A percentile compares a stretch with the other conserved stretches of the same genome.
phyloP scores from a whole-genome alignment of 202 grass and related monocot species.

The Bolboschoenoplectus hybrid region DNA sequence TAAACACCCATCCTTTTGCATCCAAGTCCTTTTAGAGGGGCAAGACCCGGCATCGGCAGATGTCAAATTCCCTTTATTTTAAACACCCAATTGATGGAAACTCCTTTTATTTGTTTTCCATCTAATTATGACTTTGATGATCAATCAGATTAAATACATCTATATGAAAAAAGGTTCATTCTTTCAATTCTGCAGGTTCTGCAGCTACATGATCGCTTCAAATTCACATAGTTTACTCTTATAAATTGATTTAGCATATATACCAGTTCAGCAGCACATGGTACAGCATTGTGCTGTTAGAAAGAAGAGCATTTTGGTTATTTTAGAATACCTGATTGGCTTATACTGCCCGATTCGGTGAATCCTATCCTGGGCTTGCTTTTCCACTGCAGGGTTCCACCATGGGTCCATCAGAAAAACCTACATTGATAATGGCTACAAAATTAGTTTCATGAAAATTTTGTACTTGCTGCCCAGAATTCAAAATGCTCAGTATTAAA shows the following conservation, averaged over 20 bases:
- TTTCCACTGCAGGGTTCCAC: conserved; percentile 98
- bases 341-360: conserved; percentile 99
- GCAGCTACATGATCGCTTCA: not conserved
- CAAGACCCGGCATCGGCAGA: not conserved
- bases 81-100: not conserved
- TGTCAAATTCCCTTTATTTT: not conserved
- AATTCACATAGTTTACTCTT: conserved; percentile 1
- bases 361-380: conserved; percentile 92
- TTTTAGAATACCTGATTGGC: conserved; percentile 67
- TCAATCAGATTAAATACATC: conserved; percentile 24
- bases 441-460: not conserved
- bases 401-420: conserved; percentile 97
- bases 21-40: not conserved
- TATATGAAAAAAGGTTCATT: not conserved
- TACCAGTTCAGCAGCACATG: not conserved
- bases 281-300: not conserved
- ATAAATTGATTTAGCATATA: not conserved
- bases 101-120: not conserved
- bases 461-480: not conserved
- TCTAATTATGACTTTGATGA: not conserved
- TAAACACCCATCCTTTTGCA: not conserved
- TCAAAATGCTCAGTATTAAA: not conserved
- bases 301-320: not conserved
- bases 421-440: conserved; percentile 44
- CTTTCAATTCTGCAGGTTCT: conserved; percentile 4